Evolutionary conservation across 306 rosid genomes (phyloP), one percentile per base, ranked within the genome.

Genomic region (Dalbergia cultrata): DNA sequence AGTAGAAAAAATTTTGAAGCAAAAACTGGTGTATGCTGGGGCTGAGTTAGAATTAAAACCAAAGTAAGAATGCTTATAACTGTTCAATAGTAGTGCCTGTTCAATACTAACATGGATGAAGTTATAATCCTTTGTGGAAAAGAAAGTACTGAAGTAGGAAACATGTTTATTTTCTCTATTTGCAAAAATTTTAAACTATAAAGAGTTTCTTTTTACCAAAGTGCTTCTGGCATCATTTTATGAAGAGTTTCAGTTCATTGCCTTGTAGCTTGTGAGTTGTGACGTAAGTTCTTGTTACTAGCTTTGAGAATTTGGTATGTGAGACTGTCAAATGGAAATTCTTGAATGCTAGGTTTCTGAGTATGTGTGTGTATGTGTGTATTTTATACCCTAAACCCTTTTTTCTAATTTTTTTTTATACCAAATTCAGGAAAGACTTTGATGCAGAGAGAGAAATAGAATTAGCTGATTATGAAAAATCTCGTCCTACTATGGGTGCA

Each of bases 381-480:
- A n/a, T n/a, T n/a, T n/a, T n/a, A n/a, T n/a, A n/a, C n/a, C n/a
- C n/a, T n/a, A n/a, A n/a, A n/a, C n/a, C n/a, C n/a, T n/a, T n/a
- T n/a, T n/a, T n/a, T n/a, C n/a, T n/a, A n/a, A n/a, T n/a, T n/a
- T n/a, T n/a, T n/a, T 21, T 62, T 34, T 71, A 44, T 70, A 70
- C 68, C 65, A 79, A 75, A 64, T 78, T 72, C 89, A 94, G 98
- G 94, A 92, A 80, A 87, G 92, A 90, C 58, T 94, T 87, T 83
- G 97, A 94, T 65, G 67, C 77, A 18, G 97, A 90, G 75, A 92
- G 98, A 77, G 89, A 73, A 49, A 87, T 75, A 70, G 97, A 90
- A 74, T 19, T 64, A 1, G 89, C 88, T 70, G 88, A 86, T 65
- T 67, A 62, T 82, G 91, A 87, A 82, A 91, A 84, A 45, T 76